Base-by-base conservation (phyloP, 331 rosid genomes). In the Quercus tomentella region DNA sequence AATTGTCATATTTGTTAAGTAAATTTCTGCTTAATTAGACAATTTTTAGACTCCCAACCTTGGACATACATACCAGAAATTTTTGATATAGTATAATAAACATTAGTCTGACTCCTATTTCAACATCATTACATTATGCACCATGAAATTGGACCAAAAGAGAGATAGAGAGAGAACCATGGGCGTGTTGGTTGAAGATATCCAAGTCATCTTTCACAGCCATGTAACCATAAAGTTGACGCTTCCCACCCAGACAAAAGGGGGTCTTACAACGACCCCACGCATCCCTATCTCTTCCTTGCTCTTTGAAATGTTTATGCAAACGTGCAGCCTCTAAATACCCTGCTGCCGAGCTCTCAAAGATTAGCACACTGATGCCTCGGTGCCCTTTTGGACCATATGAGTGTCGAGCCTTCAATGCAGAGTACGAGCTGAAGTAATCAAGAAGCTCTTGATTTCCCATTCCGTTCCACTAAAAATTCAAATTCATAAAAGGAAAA, bases 371-470 rank as follows among this genome's bases (percentile, higher is more conserved):
- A 63, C 92, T 88, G 74, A 84, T 77, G 68, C 92, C 92, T 54
- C 90, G 87, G 75, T 88, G 92, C 67, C 90, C 92, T 3, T 82
- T 82, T 6, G 92, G 92, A 77, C 90, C 92, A 80, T 88, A 88
- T 5, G 92, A 79, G 77, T 86, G 90, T 8, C 84, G 82, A 1
- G 97, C 94, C 81, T 75, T 94, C 61, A 6, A 72, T 67, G 97
- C 92, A 63, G 70, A 74, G 74, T 87, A 92, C 15, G 87, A 2
- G 82, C 84, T 69, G 78, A 94, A 94, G 79, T 79, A 89, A 28
- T 92, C 97, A 49, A 92, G 83, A 74, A 94, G 97, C 89, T 94
- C 98, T 78, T 88, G 97, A 72, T 88, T 92, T 26, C 97, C 98
- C 97, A 91, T 94, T 43, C 98, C 98, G 61, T 71, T 33, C 98